Base-by-base conservation (phyloP, 345 rosid species). In the Aquilaria malaccensis region DNA sequence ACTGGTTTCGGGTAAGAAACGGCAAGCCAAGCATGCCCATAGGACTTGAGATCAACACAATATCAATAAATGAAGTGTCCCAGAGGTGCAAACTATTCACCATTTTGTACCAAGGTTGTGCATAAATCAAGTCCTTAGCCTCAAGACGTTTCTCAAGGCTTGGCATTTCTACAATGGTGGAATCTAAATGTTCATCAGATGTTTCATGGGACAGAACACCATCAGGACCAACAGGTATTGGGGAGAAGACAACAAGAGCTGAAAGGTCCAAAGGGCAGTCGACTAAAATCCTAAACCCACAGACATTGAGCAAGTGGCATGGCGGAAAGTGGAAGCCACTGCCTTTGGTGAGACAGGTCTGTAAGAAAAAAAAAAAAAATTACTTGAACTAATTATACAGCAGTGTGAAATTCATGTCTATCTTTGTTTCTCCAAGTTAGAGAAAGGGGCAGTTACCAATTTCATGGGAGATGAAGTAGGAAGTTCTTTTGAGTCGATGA, bases 1-100 rank as follows among this genome's bases (percentile, higher is more conserved):
- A 79, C 50, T 78, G 72, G 45, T 45, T 67, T 49, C 71, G 85
- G 46, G 87, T 85, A 51, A 93, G 86, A 74, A 82, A 84, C 0
- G 92, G 98, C 63, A 93, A 80, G 32, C 97, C 98, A 2, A 93
- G 88, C 80, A 93, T 74, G 56, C 97, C 91, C 83, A 76, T 79
- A 1, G 86, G 84, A 64, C 83, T 89, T 10, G 97, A 83, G 51
- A 93, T 87, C 43, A 87, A 71, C 52, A 93, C 90, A 58, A 85
- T 45, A 61, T 89, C 96, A 63, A 89, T 80, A 9, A 84, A 89
- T 56, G 89, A 83, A 73, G 52, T 78, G 61, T 89, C 86, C 96
- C 91, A 93, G 65, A 89, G 59, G 67, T 89, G 97, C 79, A 92
- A 82, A 47, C 67, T 72, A 9, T 73, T 77, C 0, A 81, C 83